These are phyloP conservation scores for Penicillium sp. DNA, from an alignment of 2,329 filamentous ascomycete genomes.

Conservation along the genomic window DNA sequence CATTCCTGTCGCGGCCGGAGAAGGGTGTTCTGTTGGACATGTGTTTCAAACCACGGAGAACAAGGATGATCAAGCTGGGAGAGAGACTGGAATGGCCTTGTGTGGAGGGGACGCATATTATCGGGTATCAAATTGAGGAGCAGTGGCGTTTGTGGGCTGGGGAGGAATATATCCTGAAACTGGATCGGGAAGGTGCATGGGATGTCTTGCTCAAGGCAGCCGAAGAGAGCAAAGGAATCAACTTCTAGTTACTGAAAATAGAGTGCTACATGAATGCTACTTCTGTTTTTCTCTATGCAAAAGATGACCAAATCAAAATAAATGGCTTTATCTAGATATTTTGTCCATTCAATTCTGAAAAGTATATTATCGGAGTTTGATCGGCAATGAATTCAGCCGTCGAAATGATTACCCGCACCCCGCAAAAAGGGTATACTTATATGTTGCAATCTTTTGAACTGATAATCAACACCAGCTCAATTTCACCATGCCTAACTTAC, in stretches of 20 bases:
- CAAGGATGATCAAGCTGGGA: slow-evolving; percentile 27
- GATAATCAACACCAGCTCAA: not conserved
- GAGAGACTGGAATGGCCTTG: slow-evolving; percentile 16
- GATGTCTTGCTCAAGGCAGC: slow-evolving; percentile 15
- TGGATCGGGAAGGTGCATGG: slow-evolving; percentile 17
- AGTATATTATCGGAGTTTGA: not conserved
- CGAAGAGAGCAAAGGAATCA: slow-evolving; percentile 18
- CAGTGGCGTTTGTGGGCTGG: slow-evolving; percentile 21
- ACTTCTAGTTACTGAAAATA: slow-evolving; percentile 9
- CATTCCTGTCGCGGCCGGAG: too few relatives aligned
- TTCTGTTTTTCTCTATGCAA: too few relatives aligned
- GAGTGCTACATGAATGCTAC: not conserved
- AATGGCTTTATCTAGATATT: not conserved
- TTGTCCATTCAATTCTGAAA: not conserved
- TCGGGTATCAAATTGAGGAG: slow-evolving; percentile 22
- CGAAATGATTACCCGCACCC: not conserved
- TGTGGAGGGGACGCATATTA: slow-evolving; percentile 17
- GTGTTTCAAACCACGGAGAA: slow-evolving; percentile 11
- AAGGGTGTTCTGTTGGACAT: too few relatives aligned
- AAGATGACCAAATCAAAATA: not conserved
- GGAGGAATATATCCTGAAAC: slow-evolving; percentile 12
- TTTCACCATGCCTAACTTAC: slow-evolving; percentile 36
- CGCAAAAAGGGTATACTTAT: not conserved
- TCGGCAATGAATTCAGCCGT: slow-evolving; percentile 7
- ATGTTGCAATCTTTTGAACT: not conserved